Conservation (phyloP, 148 eudicot species). For the Fagopyrum homotropicum region DNA sequence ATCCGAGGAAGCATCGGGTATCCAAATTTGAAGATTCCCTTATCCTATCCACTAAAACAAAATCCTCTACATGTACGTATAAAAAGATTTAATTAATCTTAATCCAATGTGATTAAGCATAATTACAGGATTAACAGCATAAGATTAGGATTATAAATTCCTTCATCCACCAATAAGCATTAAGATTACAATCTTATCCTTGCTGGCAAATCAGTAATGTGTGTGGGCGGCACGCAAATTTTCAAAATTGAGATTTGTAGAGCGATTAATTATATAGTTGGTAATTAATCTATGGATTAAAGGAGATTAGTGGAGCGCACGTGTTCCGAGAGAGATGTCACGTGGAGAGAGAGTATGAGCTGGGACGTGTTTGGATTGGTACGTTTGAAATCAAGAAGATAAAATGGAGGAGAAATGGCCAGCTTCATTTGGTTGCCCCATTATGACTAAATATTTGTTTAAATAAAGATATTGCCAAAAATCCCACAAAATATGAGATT, state of each 20-base stretch:
- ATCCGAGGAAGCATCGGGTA: not conserved
- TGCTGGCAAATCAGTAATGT: not conserved
- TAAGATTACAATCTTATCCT: not conserved
- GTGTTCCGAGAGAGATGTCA: not conserved
- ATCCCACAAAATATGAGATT: not conserved
- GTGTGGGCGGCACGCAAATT: not conserved
- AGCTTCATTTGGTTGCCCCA: not conserved
- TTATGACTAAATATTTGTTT: not conserved
- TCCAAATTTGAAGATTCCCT: not conserved
- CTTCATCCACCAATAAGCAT: not conserved
- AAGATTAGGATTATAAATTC: not conserved
- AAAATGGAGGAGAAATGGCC: constrained; percentile 6
- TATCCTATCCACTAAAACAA: not conserved
- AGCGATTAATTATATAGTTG: not conserved
- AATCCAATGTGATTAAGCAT: not conserved
- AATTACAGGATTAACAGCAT: not conserved
- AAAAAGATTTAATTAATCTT: not conserved
- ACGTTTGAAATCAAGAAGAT: not conserved
- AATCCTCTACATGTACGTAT: not conserved
- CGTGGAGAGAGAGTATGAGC: constrained; percentile 5
- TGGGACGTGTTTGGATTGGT: not conserved
- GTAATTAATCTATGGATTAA: not conserved
- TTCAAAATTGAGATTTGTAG: not conserved
- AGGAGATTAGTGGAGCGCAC: not conserved
- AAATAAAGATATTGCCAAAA: not conserved